phyloP scores from a whole-genome alignment of 371 early-diverging fungal genomes.

The Apophysomyces ossiformis region DNA sequence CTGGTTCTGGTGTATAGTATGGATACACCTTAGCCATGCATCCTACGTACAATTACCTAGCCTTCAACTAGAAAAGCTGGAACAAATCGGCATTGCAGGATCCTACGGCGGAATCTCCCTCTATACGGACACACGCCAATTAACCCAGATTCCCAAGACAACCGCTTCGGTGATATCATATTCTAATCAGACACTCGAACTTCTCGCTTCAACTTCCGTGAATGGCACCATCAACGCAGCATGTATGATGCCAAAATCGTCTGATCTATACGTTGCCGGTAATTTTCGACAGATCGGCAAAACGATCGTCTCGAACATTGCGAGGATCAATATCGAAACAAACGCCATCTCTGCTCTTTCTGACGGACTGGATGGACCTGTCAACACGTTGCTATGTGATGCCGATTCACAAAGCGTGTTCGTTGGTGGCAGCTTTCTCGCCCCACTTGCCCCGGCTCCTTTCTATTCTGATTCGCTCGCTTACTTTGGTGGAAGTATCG shows the following conservation, averaged over 20 bases:
- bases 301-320: slow-evolving; percentile 55
- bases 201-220: slow-evolving; percentile 37
- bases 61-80: slow-evolving; percentile 38
- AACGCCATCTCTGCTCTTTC: slow-evolving; percentile 48
- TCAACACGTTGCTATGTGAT: slow-evolving; percentile 70
- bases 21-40: slow-evolving; percentile 18
- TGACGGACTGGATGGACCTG: slow-evolving; percentile 75
- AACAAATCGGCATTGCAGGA: slow-evolving; percentile 46
- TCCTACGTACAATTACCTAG: slow-evolving; percentile 38
- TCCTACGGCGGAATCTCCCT: slow-evolving; percentile 49
- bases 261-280: slow-evolving; percentile 54
- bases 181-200: slow-evolving; percentile 39
- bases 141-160: slow-evolving; percentile 34
- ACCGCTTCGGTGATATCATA: slow-evolving; percentile 42
- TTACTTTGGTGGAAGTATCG: slow-evolving; percentile 60
- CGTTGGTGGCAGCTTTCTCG: slow-evolving; percentile 47
- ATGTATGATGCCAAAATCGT: slow-evolving; percentile 29
- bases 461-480: slow-evolving; percentile 41
- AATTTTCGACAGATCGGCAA: slow-evolving; percentile 42
- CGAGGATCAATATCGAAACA: slow-evolving; percentile 48
- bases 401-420: slow-evolving; percentile 43
- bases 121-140: slow-evolving; percentile 42
- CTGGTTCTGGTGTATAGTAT: slow-evolving; percentile 13
- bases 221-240: slow-evolving; percentile 42
- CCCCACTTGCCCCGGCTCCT: slow-evolving; percentile 32